Evolutionary conservation across 495 filamentous ascomycete genomes (phyloP), one percentile per base, ranked within the genome.

Genomic region (Xylaria telfairii): DNA sequence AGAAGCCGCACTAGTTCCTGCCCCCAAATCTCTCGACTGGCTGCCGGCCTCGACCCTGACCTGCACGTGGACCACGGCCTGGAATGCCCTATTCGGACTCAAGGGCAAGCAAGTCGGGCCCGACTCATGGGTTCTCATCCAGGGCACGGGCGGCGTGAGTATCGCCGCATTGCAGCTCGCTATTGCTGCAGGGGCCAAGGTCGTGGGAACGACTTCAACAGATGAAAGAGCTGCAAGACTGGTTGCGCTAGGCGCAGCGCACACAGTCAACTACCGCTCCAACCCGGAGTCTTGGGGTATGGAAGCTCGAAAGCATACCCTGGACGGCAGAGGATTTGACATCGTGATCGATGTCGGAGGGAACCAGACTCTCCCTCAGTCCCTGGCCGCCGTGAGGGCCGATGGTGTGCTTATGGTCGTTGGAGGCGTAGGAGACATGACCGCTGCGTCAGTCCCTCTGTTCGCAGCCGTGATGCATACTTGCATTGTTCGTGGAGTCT

Each of bases 151-250:
- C 0, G 82, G 81, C 17, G 78, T 81, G 46, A 74, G 57, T 74
- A 78, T 65, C 70, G 42, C 53, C 15, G 89, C 82, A 10, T 60
- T 92, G 59, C 88, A 92, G 82, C 92, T 93, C 70, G 91, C 91
- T 39, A 91, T 90, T 78, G 90, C 90, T 2, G 90, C 90, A 26
- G 90, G 91, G 28, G 91, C 91, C 21, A 88, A 73, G 12, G 90
- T 92, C 8, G 92, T 93, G 65, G 85, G 89, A 0, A 93, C 91
- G 0, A 92, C 91, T 0, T 90, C 87, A 5, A 88, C 87, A 2
- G 79, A 82, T 0, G 74, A 80, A 17, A 93, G 92, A 79, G 88
- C 78, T 12, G 81, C 88, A 26, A 79, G 79, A 34, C 78, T 92
- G 60, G 89, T 87, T 78, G 71, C 87, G 59, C 83, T 91, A 13